These are phyloP conservation scores for Pyrenopolyporus hunteri DNA, from an alignment of 495 filamentous ascomycete genomes.

Conservation along the genomic window DNA sequence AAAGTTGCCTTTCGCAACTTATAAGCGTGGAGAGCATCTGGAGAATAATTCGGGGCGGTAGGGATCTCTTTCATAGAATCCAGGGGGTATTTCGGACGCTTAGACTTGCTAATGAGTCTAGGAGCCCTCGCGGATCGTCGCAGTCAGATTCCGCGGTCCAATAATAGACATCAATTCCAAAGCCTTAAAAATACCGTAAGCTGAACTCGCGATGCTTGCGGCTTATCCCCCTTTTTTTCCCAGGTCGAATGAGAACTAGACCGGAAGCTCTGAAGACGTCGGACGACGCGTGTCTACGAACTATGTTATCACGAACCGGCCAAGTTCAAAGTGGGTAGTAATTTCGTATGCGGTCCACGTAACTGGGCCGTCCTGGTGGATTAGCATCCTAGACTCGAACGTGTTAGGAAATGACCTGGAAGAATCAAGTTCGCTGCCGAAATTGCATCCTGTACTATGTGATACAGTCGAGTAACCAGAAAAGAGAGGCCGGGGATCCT, in stretches of 20 bases:
- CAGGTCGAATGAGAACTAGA: neutral
- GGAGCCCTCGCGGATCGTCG: slow-evolving; percentile 20
- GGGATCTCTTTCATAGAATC: neutral
- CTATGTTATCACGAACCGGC: no score
- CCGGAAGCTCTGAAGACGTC: neutral
- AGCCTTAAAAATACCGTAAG: slow-evolving; percentile 13
- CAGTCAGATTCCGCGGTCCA: slow-evolving; percentile 26
- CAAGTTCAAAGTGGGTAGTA: neutral
- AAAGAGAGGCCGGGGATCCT: slow-evolving; percentile 4
- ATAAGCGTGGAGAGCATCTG: slow-evolving; percentile 28
- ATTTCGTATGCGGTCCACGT: neutral
- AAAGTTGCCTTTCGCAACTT: slow-evolving; percentile 3
- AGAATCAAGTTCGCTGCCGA: slow-evolving; percentile 22
- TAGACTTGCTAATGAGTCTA: slow-evolving; percentile 7
- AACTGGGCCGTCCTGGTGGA: neutral
- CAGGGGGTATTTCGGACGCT: slow-evolving; percentile 17
- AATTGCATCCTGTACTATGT: slow-evolving; percentile 30
- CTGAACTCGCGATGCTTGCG: neutral
- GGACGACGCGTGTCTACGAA: neutral
- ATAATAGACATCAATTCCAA: slow-evolving; percentile 12
- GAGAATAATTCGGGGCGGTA: slow-evolving; percentile 24
- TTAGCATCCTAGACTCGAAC: no score
- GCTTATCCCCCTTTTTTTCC: neutral
- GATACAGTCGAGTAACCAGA: slow-evolving; percentile 28
- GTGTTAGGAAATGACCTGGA: slow-evolving; percentile 21